Evolutionary conservation across 192 early-diverging fungal genomes (phyloP), one percentile per base, ranked within the genome.

Genomic region (Coemansia sp.): DNA sequence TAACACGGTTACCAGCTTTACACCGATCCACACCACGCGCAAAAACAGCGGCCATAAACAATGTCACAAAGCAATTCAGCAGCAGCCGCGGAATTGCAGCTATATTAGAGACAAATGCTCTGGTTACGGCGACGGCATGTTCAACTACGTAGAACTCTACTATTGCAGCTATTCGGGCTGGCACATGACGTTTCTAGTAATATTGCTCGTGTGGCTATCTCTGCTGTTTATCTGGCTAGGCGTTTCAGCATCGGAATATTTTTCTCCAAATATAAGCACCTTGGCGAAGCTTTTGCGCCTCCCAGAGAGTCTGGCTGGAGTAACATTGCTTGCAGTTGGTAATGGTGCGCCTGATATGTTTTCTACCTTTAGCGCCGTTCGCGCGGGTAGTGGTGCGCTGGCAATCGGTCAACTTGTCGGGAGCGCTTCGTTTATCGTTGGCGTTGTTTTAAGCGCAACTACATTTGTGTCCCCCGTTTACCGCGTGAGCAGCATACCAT

Each of bases 311-410:
- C 84, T 97, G 74, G 89, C 89, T 3, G 90, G 90, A 0, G 89
- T 91, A 1, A 88, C 90, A 23, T 85, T 93, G 75, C 71, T 93
- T n/a, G 92, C 92, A 0, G 82, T 92, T 23, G 95, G 94, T 13
- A 98, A 98, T 74, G 96, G 94, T 21, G 90, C 92, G 5, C 94
- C 94, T 1, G 96, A 98, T 68, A 68, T 98, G 26, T 93, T 95
- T 61, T 88, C 92, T 43, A 96, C 95, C 0, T 95, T 91, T 39
- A 93, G 87, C 35, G 90, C 91, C 7, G 86, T 92, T 61, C 70
- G 84, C 7, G 84, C 87, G 4, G 85, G 86, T 25, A 86, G 88
- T 51, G 90, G 89, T 21, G 90, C 89, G 1, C 66, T 96, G 40
- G 95, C 94, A 4, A 77, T 98, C 16, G 94, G 96, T 20, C 94